phyloP scores from a whole-genome alignment of 2,329 filamentous ascomycete species.

The Alternaria solani region DNA sequence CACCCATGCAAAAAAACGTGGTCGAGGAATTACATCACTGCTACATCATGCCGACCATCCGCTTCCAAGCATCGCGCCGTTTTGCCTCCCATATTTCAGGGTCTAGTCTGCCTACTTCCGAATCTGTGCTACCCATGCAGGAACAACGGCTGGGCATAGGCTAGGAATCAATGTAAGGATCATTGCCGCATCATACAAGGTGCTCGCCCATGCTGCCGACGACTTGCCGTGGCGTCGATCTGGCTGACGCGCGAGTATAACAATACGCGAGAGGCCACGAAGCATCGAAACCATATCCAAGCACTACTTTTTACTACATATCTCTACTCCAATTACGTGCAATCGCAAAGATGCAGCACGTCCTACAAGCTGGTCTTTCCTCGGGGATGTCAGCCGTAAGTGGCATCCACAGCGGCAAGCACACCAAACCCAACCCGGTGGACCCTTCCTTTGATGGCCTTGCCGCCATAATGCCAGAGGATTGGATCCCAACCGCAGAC shows the following conservation, averaged over 20 bases:
- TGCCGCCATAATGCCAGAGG: not conserved
- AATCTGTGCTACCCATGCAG: slow-evolving; percentile 2
- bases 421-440: slow-evolving; percentile 5
- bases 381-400: slow-evolving; percentile 4
- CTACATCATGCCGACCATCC: not conserved
- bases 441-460: slow-evolving; percentile 5
- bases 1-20: not conserved
- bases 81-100: not conserved
- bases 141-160: slow-evolving; percentile 1
- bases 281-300: not conserved
- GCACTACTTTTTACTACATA: too few species aligned
- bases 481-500: not conserved
- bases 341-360: slow-evolving; percentile 2
- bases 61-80: not conserved
- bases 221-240: slow-evolving; percentile 1
- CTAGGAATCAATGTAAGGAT: not conserved
- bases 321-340: not conserved
- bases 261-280: not conserved
- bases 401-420: slow-evolving; percentile 7
- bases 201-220: not conserved
- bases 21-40: not conserved
- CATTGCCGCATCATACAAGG: slow-evolving; percentile 10
- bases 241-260: not conserved
- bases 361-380: slow-evolving; percentile 3
- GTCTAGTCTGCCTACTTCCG: not conserved